Conservation (phyloP, 306 rosid species). For the Vigna trinervia region DNA sequence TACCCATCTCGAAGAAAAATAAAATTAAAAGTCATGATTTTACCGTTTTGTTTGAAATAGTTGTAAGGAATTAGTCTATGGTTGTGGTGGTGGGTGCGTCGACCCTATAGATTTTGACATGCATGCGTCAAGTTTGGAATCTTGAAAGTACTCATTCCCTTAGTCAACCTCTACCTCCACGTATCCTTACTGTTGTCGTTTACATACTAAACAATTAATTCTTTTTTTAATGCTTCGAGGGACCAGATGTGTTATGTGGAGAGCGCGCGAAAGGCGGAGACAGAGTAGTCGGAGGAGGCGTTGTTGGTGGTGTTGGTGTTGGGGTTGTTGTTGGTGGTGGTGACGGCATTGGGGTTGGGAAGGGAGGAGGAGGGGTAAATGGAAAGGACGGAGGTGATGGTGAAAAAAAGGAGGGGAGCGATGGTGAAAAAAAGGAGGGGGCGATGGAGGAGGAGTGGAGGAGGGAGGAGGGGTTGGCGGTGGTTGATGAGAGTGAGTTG, state of each 20-base stretch:
- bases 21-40: no score
- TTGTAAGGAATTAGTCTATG: background rate
- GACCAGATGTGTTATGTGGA: slow-evolving; percentile 96
- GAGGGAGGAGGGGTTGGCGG: slow-evolving; percentile 64
- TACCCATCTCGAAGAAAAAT: no score
- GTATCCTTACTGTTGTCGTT: no score
- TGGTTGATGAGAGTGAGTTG: slow-evolving; percentile 61
- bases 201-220: no score
- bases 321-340: slow-evolving; percentile 29
- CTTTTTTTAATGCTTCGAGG: slow-evolving; percentile 57
- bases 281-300: slow-evolving; percentile 68
- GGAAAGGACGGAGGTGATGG: slow-evolving; percentile 93
- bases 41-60: background rate
- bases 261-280: slow-evolving; percentile 89
- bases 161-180: background rate
- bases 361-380: slow-evolving; percentile 48
- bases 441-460: slow-evolving; percentile 81
- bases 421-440: slow-evolving; percentile 1
- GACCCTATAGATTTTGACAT: no score
- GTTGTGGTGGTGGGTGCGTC: no score
- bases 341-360: background rate
- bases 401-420: slow-evolving; percentile 78
- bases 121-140: background rate
- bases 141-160: background rate
- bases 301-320: slow-evolving; percentile 26